Evolutionary conservation across 148 eudicot genomes (phyloP).

Genomic region (Pouteria glomerata): DNA sequence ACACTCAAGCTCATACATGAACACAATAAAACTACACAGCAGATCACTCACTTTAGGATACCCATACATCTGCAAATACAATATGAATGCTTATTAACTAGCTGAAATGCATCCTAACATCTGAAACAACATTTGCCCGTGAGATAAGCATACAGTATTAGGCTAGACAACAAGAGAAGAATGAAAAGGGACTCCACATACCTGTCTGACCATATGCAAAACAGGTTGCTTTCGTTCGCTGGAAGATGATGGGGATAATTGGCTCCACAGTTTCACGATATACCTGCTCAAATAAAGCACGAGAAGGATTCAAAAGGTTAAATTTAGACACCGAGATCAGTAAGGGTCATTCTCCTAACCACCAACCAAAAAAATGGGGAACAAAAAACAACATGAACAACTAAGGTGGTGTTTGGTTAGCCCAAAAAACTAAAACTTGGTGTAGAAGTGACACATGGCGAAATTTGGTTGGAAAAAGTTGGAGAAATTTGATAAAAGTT

Average conservation of each 20-base stretch:
- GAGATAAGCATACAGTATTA: conserved; percentile 3
- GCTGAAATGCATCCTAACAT: conserved; percentile 4
- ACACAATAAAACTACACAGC: background rate
- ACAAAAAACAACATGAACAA: background rate
- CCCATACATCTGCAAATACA: background rate
- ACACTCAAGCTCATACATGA: background rate
- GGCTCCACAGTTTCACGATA: conserved; percentile 85
- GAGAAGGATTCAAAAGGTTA: background rate
- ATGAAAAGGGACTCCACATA: conserved; percentile 24
- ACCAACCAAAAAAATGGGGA: background rate
- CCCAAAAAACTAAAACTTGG: too few relatives aligned
- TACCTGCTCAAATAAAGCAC: conserved; percentile 51
- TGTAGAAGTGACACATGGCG: too few relatives aligned
- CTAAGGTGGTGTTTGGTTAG: background rate
- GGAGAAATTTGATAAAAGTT: too few relatives aligned
- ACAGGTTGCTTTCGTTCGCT: conserved; percentile 94
- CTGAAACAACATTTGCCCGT: background rate
- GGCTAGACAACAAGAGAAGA: background rate
- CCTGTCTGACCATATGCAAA: conserved; percentile 99
- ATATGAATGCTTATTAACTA: background rate
- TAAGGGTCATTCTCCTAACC: background rate
- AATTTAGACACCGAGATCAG: background rate
- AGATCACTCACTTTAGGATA: background rate
- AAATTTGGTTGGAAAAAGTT: too few relatives aligned
- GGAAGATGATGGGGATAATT: conserved; percentile 85